Base-by-base conservation (phyloP, 768 basidiomycete genomes). In the Boletus pseudopeckii region DNA sequence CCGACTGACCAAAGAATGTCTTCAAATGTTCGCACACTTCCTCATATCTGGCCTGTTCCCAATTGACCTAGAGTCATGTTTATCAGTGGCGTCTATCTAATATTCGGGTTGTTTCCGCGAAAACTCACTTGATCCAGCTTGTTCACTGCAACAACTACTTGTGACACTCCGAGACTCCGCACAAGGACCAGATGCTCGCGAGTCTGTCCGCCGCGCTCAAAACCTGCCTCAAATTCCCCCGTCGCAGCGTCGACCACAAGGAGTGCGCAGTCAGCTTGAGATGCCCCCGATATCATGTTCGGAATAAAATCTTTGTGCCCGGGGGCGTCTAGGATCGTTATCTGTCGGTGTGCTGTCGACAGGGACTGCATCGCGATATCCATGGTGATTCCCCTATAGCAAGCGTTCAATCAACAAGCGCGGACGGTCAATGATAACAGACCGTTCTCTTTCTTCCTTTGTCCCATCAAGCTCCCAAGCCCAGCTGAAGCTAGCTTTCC, bases 261-360 rank as follows among this genome's bases (percentile, higher is more conserved):
- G 8, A 98, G 72, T 0, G 97, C 93, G 44, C 92, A 92, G 61
- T 98, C 97, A 0, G 96, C 97, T 71, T 98, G 97, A 2, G 95
- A 86, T 7, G 97, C 96, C 1, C 97, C 97, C 0, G 95, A 98
- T 48, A 99, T 99, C 96, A 98, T 98, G 67, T 98, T 98, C 1
- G 97, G 97, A 57, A 99, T 89, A 63, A 98, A 98, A 65, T 99
- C 97, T 59, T 86, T 88, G 71, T 99, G 97, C 0, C 97, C 97
- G 0, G 97, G 97, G 0, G 96, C 96, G 63, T 99, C 97, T 30
- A 99, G 81, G n/a, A 99, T 82, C 2, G 93, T 97, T 59, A 98
- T 85, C 57, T 84, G 80, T 46, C 89, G 80, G 58, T 86, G 79
- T 0, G 83, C 74, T 0, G 94, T 98, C 6, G 79, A 69, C 54